phyloP scores from a whole-genome alignment of 805 yeast genomes.

The Jamesozyma jinghongensis region DNA sequence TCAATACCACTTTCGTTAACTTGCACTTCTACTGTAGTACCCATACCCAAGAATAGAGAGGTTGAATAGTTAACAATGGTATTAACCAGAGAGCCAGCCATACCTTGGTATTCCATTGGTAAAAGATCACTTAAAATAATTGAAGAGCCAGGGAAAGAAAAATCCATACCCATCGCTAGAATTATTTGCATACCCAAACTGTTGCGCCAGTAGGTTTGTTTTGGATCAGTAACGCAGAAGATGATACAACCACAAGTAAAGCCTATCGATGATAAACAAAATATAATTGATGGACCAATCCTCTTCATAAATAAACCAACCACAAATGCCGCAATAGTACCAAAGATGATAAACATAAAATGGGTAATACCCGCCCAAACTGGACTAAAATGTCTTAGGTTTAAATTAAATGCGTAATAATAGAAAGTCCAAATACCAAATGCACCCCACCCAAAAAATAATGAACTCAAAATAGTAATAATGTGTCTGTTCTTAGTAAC shows the following conservation, averaged over 20 bases:
- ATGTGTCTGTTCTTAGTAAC: conserved; percentile 36
- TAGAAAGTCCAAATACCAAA: conserved; percentile 67
- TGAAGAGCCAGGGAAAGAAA: conserved; percentile 67
- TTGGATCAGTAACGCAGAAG: conserved; percentile 46
- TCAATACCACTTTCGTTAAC: conserved; percentile 22
- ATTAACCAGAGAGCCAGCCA: conserved; percentile 65
- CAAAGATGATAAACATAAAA: conserved; percentile 41
- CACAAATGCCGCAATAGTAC: conserved; percentile 44
- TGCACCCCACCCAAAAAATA: conserved; percentile 65
- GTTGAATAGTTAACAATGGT: conserved; percentile 66
- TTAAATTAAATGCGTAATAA: conserved; percentile 42
- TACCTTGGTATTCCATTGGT: conserved; percentile 60
- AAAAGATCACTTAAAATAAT: conserved; percentile 49
- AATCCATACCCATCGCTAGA: conserved; percentile 66
- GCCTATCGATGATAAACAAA: conserved; percentile 42
- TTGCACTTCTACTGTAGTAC: conserved; percentile 53
- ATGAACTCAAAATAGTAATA: conserved; percentile 39
- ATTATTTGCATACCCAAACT: conserved; percentile 47
- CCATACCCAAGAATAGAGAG: conserved; percentile 58
- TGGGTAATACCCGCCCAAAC: conserved; percentile 38
- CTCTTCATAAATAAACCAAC: conserved; percentile 41
- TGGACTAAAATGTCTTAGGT: conserved; percentile 40
- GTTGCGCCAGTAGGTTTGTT: conserved; percentile 51
- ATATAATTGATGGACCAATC: conserved; percentile 41
- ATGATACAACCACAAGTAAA: conserved; percentile 46